Conservation (phyloP, 2,329 filamentous ascomycete species). For the Beauveria medogensis region DNA sequence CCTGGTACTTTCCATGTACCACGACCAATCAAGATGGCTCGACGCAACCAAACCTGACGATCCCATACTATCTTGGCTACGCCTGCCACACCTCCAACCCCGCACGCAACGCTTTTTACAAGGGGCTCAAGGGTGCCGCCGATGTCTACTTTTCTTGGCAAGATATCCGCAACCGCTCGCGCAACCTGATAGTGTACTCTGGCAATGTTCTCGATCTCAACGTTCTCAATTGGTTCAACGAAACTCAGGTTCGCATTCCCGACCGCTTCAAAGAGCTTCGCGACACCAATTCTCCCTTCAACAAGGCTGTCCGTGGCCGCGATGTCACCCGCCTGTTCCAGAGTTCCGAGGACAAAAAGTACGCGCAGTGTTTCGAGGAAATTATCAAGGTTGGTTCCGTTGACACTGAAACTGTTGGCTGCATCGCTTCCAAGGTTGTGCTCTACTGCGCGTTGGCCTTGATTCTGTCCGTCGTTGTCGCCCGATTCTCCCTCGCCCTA, state of each 20-base stretch:
- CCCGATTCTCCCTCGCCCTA: slow-evolving; percentile 82
- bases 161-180: slow-evolving; percentile 78
- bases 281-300: slow-evolving; percentile 51
- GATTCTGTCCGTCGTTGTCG: slow-evolving; percentile 79
- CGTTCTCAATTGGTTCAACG: slow-evolving; percentile 85
- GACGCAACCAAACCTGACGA: slow-evolving; percentile 62
- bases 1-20: slow-evolving; percentile 95
- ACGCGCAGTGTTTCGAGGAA: slow-evolving; percentile 81
- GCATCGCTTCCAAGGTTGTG: slow-evolving; percentile 94
- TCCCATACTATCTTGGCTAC: slow-evolving; percentile 74
- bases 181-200: slow-evolving; percentile 90
- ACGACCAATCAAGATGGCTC: slow-evolving; percentile 93
- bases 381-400: slow-evolving; percentile 94
- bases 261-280: slow-evolving; percentile 72
- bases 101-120: slow-evolving; percentile 69
- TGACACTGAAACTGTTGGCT: slow-evolving; percentile 92
- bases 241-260: slow-evolving; percentile 67
- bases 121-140: slow-evolving; percentile 55
- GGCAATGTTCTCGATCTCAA: slow-evolving; percentile 88
- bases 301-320: slow-evolving; percentile 63
- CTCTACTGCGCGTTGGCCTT: slow-evolving; percentile 88
- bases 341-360: slow-evolving; percentile 65
- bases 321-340: slow-evolving; percentile 89
- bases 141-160: slow-evolving; percentile 97
- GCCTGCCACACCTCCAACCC: slow-evolving; percentile 71